These are phyloP conservation scores for Cutaneotrichosporon cyanovorans DNA, from an alignment of 1,284 basidiomycete species.

Conservation along the genomic window DNA sequence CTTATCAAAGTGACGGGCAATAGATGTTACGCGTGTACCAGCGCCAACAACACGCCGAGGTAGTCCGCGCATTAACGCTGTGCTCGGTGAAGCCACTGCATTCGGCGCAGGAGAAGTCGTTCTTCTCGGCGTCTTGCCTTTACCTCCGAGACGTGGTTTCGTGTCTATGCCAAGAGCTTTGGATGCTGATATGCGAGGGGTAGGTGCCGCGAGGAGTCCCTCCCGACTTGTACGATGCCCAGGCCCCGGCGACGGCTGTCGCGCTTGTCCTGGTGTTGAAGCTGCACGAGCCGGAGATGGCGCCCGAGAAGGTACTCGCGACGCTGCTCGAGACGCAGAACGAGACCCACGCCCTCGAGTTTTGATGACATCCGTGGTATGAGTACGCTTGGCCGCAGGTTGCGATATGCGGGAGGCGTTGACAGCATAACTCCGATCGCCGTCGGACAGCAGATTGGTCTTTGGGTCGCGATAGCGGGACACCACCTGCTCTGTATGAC, in stretches of 20 bases:
- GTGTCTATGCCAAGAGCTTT: slow-evolving; percentile 16
- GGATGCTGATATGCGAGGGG: not conserved
- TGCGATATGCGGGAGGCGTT: slow-evolving; percentile 51
- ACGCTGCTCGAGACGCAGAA: no score
- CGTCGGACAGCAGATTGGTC: slow-evolving; percentile 57
- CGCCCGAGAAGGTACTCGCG: not conserved
- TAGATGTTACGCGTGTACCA: slow-evolving; percentile 48
- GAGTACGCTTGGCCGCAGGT: not conserved
- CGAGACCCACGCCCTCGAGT: not conserved
- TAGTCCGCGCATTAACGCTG: slow-evolving; percentile 7
- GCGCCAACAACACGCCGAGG: slow-evolving; percentile 26
- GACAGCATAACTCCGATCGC: slow-evolving; percentile 80
- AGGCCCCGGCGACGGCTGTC: slow-evolving; percentile 1
- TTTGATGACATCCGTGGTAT: not conserved
- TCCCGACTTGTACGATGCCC: not conserved
- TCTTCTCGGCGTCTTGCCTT: slow-evolving; percentile 33
- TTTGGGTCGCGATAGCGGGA: slow-evolving; percentile 3
- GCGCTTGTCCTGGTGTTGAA: not conserved
- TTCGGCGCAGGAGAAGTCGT: not conserved
- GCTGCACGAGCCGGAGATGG: not conserved
- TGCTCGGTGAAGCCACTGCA: not conserved
- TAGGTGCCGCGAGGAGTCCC: slow-evolving; percentile 4
- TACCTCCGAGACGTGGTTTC: slow-evolving; percentile 33
- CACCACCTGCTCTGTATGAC: not conserved
- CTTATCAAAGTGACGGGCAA: slow-evolving; percentile 50